Conservation (phyloP, 352 stramenopile genomes). For the Thalassiosira hispida region DNA sequence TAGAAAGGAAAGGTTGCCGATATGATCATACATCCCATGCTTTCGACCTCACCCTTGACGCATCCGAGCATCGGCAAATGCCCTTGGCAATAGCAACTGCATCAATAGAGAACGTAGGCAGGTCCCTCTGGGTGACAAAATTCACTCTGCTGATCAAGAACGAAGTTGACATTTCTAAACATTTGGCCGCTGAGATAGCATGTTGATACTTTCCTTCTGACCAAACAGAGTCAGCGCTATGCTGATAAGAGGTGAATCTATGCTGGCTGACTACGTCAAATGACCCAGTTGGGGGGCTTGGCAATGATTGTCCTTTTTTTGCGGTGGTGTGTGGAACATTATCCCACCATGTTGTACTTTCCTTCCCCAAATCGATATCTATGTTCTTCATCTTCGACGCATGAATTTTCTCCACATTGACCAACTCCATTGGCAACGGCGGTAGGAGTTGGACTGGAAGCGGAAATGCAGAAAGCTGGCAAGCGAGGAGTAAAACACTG, state of each 20-base stretch:
- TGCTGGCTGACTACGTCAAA: constrained; percentile 32
- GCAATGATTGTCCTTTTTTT: constrained; percentile 18
- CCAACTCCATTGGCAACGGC: constrained; percentile 41
- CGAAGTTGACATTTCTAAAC: constrained; percentile 43
- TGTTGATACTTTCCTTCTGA: constrained; percentile 44
- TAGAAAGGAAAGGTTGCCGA: neutral
- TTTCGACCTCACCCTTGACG: constrained; percentile 51
- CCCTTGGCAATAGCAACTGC: constrained; percentile 54
- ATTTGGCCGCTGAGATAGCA: constrained; percentile 41
- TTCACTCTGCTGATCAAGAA: constrained; percentile 42
- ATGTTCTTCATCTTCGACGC: constrained; percentile 48
- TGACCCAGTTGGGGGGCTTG: constrained; percentile 42
- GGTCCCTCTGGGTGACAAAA: constrained; percentile 28
- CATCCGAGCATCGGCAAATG: constrained; percentile 59
- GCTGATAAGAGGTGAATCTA: constrained; percentile 25
- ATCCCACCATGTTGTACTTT: constrained; percentile 45
- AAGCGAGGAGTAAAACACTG: constrained; percentile 35
- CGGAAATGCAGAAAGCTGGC: constrained; percentile 39
- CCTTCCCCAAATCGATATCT: constrained; percentile 12
- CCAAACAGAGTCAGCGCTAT: constrained; percentile 33
- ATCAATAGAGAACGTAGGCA: constrained; percentile 46
- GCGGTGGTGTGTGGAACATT: constrained; percentile 14
- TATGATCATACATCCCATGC: neutral
- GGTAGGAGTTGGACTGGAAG: constrained; percentile 47
- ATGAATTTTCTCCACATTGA: constrained; percentile 48